phyloP scores from a whole-genome alignment of 2,329 filamentous ascomycete species.

The Alternaria viburni region DNA sequence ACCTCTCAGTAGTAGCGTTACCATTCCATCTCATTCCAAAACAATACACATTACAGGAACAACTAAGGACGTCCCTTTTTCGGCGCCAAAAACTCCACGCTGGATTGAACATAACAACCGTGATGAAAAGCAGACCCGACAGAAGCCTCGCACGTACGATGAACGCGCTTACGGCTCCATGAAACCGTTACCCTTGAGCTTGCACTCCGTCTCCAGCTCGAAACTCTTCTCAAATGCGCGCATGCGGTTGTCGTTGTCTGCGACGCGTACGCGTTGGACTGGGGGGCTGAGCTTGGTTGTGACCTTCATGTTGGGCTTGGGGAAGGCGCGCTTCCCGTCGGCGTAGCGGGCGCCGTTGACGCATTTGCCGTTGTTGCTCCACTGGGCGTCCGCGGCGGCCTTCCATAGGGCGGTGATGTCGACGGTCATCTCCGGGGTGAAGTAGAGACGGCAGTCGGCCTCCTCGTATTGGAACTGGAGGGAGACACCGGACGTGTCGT shows the following conservation, averaged over 20 bases:
- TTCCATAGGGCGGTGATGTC: conserved; percentile 48
- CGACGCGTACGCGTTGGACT: conserved; percentile 12
- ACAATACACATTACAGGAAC: background rate
- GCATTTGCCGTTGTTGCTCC: conserved; percentile 42
- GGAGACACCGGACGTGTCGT: conserved; percentile 41
- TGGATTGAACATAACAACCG: background rate
- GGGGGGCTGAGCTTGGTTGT: conserved; percentile 35
- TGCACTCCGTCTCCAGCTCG: conserved; percentile 33
- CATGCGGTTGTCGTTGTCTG: conserved; percentile 25
- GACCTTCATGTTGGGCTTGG: conserved; percentile 10
- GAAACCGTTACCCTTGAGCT: conserved; percentile 40
- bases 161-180: conserved; percentile 37
- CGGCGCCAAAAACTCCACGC: background rate
- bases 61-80: background rate
- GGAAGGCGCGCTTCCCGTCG: conserved; percentile 22
- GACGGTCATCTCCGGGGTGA: conserved; percentile 51
- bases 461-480: conserved; percentile 50
- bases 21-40: background rate
- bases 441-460: conserved; percentile 50
- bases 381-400: conserved; percentile 47
- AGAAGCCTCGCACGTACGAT: background rate
- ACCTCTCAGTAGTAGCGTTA: background rate
- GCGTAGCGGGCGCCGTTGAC: conserved; percentile 30
- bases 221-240: conserved; percentile 38
- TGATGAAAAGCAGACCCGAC: background rate